Evolutionary conservation across 495 filamentous ascomycete genomes (phyloP).

Genomic region (Evernia prunastri): DNA sequence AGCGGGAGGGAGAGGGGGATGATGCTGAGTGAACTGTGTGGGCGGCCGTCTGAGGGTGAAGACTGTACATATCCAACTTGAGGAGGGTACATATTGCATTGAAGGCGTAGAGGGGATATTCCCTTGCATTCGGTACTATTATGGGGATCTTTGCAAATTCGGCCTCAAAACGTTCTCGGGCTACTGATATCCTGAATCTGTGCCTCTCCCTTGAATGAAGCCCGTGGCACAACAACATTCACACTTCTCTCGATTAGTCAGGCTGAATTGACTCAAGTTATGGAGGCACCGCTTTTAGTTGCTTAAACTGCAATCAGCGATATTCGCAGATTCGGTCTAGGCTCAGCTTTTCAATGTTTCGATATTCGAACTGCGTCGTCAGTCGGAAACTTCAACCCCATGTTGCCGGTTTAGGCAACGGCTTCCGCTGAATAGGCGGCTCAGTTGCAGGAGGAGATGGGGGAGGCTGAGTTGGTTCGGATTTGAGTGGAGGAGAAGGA

Average conservation of each 20-base stretch:
- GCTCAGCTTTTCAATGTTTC: background rate
- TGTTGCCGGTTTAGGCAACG: constrained; percentile 1
- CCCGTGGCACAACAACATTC: background rate
- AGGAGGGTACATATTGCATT: background rate
- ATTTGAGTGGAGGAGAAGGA: background rate
- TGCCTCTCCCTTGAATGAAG: background rate
- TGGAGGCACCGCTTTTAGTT: background rate
- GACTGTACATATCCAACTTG: constrained; percentile 3
- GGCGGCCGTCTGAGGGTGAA: background rate
- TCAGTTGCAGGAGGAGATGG: constrained; percentile 3
- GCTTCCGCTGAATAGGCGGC: background rate
- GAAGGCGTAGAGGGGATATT: background rate
- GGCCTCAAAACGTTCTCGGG: background rate
- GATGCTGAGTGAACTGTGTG: background rate
- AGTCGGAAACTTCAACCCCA: background rate
- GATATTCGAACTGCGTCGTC: background rate
- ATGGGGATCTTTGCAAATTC: background rate
- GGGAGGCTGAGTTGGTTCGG: background rate
- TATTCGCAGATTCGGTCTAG: background rate
- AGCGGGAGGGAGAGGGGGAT: constrained; percentile 27
- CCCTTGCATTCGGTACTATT: background rate
- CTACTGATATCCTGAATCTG: background rate
- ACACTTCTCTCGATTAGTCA: background rate
- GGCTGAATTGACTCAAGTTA: background rate
- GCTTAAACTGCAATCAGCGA: background rate